Evolutionary conservation across 768 basidiomycete genomes (phyloP).

Genomic region (Lentinula raphanica): DNA sequence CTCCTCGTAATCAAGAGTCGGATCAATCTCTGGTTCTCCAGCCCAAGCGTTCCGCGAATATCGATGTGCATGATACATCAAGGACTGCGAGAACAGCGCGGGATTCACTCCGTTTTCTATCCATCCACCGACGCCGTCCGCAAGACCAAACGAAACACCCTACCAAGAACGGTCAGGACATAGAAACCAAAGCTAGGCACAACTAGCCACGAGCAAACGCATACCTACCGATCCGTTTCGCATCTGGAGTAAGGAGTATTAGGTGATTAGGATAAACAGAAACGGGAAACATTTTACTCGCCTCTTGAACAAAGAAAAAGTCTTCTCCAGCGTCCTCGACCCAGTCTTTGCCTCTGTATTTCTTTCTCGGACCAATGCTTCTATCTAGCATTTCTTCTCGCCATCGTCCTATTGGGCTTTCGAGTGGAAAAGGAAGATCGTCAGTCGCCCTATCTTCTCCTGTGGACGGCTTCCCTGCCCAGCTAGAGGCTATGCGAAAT

Average conservation of each 20-base stretch:
- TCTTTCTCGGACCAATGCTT: conserved; percentile 33
- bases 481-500: conserved; percentile 75
- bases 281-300: conserved; percentile 26
- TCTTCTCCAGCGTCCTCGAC: conserved; percentile 47
- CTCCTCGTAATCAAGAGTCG: conserved; percentile 68
- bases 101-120: conserved; percentile 78
- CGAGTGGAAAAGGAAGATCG: conserved; percentile 49
- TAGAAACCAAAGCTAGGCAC: conserved; percentile 19
- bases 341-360: conserved; percentile 34
- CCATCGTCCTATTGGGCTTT: conserved; percentile 63
- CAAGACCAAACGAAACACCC: conserved; percentile 79
- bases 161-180: conserved; percentile 19
- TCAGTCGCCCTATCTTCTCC: conserved; percentile 18
- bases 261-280: background rate
- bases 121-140: conserved; percentile 96
- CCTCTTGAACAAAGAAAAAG: conserved; percentile 67
- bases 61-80: conserved; percentile 83
- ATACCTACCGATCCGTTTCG: conserved; percentile 69
- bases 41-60: conserved; percentile 73
- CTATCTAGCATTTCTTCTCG: conserved; percentile 55
- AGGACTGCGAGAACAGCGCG: conserved; percentile 82
- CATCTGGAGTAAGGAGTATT: conserved; percentile 48
- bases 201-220: conserved; percentile 25
- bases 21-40: conserved; percentile 79
- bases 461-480: conserved; percentile 64